phyloP scores from a whole-genome alignment of 148 eudicot species.

The Cornus suecica region DNA sequence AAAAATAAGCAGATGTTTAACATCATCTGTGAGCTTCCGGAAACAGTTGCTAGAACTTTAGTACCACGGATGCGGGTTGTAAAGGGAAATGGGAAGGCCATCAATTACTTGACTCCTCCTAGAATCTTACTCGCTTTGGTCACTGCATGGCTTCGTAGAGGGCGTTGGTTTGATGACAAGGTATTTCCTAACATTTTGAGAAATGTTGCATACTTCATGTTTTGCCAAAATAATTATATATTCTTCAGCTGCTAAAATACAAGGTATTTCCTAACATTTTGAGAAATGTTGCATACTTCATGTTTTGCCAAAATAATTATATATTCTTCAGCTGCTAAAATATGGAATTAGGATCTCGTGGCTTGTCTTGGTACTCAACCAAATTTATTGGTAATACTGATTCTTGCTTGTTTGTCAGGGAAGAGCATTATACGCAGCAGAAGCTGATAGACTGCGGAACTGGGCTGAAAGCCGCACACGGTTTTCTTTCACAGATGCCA shows the following conservation, averaged over 20 bases:
- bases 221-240: background rate
- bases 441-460: slow-evolving; percentile 88
- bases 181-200: slow-evolving; percentile 20
- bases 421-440: slow-evolving; percentile 93
- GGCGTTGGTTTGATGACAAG: slow-evolving; percentile 98
- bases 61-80: slow-evolving; percentile 97
- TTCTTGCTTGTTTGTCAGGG: slow-evolving; percentile 48
- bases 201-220: background rate
- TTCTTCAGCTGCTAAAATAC: slow-evolving; percentile 16
- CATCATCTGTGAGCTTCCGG: slow-evolving; percentile 96
- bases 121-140: slow-evolving; percentile 91
- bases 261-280: slow-evolving; percentile 37
- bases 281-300: background rate
- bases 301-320: background rate
- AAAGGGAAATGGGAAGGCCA: slow-evolving; percentile 93
- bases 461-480: slow-evolving; percentile 98
- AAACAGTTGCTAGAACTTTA: slow-evolving; percentile 92
- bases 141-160: slow-evolving; percentile 93
- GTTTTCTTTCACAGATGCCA: slow-evolving; percentile 94
- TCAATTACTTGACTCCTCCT: slow-evolving; percentile 97
- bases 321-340: background rate
- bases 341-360: background rate
- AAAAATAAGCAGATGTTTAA: slow-evolving; percentile 95
- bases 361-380: too few species aligned
- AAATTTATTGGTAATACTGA: too few species aligned